Evolutionary conservation across 164 flowering plant genomes (phyloP).

Genomic region (Vitis vinifera): DNA sequence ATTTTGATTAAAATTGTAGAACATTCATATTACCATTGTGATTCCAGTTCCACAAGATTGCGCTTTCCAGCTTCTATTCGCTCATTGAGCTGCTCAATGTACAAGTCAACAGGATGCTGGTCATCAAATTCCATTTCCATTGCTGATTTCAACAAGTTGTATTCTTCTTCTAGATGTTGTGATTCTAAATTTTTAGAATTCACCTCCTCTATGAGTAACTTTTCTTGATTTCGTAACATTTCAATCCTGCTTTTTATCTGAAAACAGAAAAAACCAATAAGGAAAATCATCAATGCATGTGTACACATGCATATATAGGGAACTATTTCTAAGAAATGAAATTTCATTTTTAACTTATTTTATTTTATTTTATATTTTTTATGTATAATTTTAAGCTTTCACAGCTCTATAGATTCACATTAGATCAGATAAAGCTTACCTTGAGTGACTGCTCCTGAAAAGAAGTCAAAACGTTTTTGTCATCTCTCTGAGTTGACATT

Average conservation of each 20-base stretch:
- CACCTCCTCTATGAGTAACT: slow-evolving; percentile 27
- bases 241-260: slow-evolving; percentile 27
- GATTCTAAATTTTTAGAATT: slow-evolving; percentile 23
- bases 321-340: too few relatives aligned
- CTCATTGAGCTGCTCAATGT: slow-evolving; percentile 41
- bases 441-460: slow-evolving; percentile 25
- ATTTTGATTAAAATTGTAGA: slow-evolving; percentile 6
- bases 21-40: slow-evolving; percentile 36
- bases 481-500: slow-evolving; percentile 17
- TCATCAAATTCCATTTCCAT: slow-evolving; percentile 52
- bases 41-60: slow-evolving; percentile 40
- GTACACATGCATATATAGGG: too few relatives aligned
- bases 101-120: slow-evolving; percentile 39
- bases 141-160: slow-evolving; percentile 42
- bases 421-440: slow-evolving; percentile 25
- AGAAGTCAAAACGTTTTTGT: slow-evolving; percentile 11
- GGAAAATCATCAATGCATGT: too few relatives aligned
- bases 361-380: too few relatives aligned
- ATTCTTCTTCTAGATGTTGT: slow-evolving; percentile 44
- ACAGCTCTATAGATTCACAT: not conserved
- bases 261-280: slow-evolving; percentile 8
- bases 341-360: too few relatives aligned
- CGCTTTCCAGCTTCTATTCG: slow-evolving; percentile 34
- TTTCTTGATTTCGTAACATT: slow-evolving; percentile 28
- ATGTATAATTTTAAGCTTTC: not conserved